Base-by-base conservation (phyloP, 768 basidiomycete species). In the Lactarius indigo region DNA sequence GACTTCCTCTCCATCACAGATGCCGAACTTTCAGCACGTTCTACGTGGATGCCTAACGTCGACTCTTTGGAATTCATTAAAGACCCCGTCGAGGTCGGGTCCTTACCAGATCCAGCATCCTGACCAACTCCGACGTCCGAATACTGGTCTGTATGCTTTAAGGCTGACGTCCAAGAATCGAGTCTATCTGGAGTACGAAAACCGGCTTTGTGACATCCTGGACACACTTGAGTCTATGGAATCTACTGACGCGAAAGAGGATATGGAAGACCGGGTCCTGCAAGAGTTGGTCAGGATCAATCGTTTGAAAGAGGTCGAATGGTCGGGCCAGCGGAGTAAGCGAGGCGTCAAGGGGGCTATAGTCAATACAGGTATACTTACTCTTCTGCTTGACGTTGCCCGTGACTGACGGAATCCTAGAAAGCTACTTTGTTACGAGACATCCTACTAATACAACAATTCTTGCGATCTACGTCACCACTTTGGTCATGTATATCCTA, bases 221-320 rank as follows among this genome's bases (percentile, higher is more conserved):
- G 33, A 35, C 33, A 35, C 33, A 35, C 33, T 35, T 35, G 33
- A 55, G 31, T 31, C 54, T 28, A 55, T 30, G 30, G 30, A 55
- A 31, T 26, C 2, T 17, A 31, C 26, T 31, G 54, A 55, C 8
- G 54, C 15, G 28, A 55, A 55, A 17, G 54, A 55, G 54, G 18
- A 31, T 10, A 55, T 55, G 54, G 54, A 55, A 30, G 54, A 60
- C 44, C 42, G 15, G n/a, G 17, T 60, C 26, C 8, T 60, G 17
- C 59, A 60, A 44, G 59, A 60, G 44, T 31, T 60, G 3, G 44
- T 41, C 2, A 60, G 44, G 44, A 60, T 47, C 33, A 35, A 59
- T 44, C 1, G n/a, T 9, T 33, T 59, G 41, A 59, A 59, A 20
- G 59, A 59, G 31, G 41, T 59, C 35, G 56, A 57, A n/a, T 59